Conservation (phyloP, 2,329 filamentous ascomycete species). For the Penicillium sumatraense region DNA sequence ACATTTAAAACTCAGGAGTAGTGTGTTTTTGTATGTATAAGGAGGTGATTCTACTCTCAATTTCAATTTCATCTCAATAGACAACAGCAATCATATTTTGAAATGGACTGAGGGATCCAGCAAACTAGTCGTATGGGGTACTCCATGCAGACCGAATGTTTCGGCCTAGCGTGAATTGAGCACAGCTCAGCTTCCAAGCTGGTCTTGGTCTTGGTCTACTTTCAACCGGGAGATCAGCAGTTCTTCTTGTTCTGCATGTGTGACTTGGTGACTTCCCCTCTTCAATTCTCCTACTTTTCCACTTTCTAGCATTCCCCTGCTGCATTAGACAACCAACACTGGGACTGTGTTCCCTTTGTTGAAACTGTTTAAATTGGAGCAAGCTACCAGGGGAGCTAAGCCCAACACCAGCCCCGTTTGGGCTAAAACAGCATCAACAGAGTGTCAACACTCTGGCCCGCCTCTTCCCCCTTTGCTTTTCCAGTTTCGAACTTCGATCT, state of each 20-base stretch:
- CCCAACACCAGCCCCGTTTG: slow-evolving; percentile 6
- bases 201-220: slow-evolving; percentile 7
- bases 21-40: too few species aligned
- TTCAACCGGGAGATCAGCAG: slow-evolving; percentile 13
- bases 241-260: not conserved
- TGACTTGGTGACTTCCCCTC: not conserved
- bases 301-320: too few species aligned
- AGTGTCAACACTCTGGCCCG: slow-evolving; percentile 1
- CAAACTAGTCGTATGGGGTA: too few species aligned
- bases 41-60: too few species aligned
- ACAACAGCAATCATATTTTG: too few species aligned
- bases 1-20: too few species aligned
- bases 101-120: too few species aligned
- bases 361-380: not conserved
- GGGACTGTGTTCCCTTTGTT: not conserved
- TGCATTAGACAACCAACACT: too few species aligned
- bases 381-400: not conserved
- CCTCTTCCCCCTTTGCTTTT: not conserved
- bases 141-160: slow-evolving; percentile 6
- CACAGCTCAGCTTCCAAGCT: too few species aligned
- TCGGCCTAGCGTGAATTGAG: slow-evolving; percentile 6
- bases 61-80: too few species aligned
- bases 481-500: too few species aligned
- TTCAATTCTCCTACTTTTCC: too few species aligned
- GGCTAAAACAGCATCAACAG: slow-evolving; percentile 1